Conservation (phyloP, 1,284 basidiomycete species). For the Agroathelia rolfsii region DNA sequence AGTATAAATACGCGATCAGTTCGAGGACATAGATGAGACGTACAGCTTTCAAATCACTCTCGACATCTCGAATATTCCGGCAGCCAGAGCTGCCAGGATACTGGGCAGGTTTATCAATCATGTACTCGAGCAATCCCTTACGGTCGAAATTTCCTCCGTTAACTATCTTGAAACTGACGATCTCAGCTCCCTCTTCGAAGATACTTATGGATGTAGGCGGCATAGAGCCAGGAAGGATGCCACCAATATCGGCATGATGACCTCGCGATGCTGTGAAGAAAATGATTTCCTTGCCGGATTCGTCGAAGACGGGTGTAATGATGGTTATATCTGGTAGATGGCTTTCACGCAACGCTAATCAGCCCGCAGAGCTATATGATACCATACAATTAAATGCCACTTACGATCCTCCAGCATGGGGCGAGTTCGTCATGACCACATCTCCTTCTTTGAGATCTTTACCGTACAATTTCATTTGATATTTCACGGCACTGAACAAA, state of each 20-base stretch:
- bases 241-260: constrained; percentile 71
- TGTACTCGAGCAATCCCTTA: constrained; percentile 64
- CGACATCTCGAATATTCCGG: constrained; percentile 79
- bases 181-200: constrained; percentile 90
- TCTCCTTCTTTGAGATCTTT: constrained; percentile 72
- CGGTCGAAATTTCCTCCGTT: constrained; percentile 73
- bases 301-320: constrained; percentile 82
- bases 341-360: constrained; percentile 23
- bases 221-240: constrained; percentile 85
- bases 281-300: constrained; percentile 60
- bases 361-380: too few relatives aligned
- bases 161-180: constrained; percentile 91
- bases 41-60: constrained; percentile 87
- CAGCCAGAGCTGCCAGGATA: constrained; percentile 82
- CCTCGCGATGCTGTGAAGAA: constrained; percentile 90
- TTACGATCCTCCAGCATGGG: constrained; percentile 78
- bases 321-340: constrained; percentile 84
- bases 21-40: constrained; percentile 16
- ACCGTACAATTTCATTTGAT: constrained; percentile 74
- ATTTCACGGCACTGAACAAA: constrained; percentile 67
- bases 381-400: constrained; percentile 20
- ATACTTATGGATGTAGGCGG: constrained; percentile 86
- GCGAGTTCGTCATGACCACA: constrained; percentile 87
- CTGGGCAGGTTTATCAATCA: constrained; percentile 80
- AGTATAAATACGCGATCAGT: not conserved